phyloP scores from a whole-genome alignment of 345 rosid species.

The Eucalyptus melliodora region DNA sequence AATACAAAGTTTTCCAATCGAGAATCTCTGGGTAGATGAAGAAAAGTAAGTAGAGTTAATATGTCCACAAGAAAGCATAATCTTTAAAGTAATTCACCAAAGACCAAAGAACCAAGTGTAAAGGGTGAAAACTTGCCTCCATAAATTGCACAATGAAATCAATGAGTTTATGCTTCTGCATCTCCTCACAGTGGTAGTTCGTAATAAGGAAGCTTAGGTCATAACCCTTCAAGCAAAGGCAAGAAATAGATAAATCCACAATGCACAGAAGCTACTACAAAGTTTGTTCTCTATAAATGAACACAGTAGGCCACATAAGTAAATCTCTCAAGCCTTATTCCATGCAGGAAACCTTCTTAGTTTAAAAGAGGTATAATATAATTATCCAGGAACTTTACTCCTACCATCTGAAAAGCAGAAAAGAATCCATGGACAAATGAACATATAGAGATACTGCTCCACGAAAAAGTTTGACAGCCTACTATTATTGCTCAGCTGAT shows the following conservation, averaged over 20 bases:
- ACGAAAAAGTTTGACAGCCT: neutral
- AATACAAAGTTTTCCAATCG: neutral
- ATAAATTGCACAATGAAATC: slow-evolving; percentile 96
- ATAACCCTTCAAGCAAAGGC: slow-evolving; percentile 59
- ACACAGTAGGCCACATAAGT: neutral
- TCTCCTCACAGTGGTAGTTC: slow-evolving; percentile 93
- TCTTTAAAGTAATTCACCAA: neutral
- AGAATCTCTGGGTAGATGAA: neutral
- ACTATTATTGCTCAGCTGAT: neutral
- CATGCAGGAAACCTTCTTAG: neutral
- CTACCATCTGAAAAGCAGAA: neutral
- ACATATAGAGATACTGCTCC: neutral
- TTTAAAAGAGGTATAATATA: neutral
- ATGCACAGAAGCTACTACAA: neutral
- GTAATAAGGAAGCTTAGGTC: slow-evolving; percentile 97
- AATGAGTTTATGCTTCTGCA: slow-evolving; percentile 95
- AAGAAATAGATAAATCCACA: neutral
- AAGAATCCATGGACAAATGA: neutral
- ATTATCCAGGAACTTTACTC: neutral
- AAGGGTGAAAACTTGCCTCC: slow-evolving; percentile 60
- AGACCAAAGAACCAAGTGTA: neutral
- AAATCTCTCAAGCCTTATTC: neutral
- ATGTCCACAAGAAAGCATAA: neutral
- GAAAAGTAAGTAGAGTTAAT: neutral
- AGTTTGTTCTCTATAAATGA: neutral